phyloP scores from a whole-genome alignment of 2,329 filamentous ascomycete species.

The Fusarium sp. region DNA sequence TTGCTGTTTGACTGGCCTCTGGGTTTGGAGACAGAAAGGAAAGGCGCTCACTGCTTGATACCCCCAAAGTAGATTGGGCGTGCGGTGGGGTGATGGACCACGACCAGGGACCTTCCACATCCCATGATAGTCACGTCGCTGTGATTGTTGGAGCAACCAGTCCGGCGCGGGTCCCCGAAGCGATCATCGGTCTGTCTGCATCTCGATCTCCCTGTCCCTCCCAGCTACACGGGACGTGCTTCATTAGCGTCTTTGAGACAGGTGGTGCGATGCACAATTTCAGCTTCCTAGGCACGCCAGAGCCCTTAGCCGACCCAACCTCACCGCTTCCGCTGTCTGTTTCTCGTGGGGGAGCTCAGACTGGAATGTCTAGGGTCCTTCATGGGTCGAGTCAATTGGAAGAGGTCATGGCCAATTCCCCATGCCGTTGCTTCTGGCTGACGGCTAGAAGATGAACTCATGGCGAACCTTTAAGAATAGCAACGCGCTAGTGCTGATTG shows the following conservation, averaged over 20 bases:
- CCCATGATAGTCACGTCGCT: slow-evolving; percentile 11
- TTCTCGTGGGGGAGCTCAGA: not conserved
- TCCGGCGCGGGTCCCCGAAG: slow-evolving; percentile 18
- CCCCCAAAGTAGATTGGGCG: not conserved
- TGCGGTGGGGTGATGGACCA: slow-evolving; percentile 2
- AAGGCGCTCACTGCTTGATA: not conserved
- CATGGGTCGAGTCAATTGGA: not conserved
- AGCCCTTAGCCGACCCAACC: slow-evolving; percentile 18
- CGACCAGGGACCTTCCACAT: not conserved
- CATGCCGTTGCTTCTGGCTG: not conserved
- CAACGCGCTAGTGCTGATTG: slow-evolving; percentile 25
- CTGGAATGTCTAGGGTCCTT: slow-evolving; percentile 1
- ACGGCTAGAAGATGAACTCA: slow-evolving; percentile 18
- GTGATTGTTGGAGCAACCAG: slow-evolving; percentile 4
- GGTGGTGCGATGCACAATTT: slow-evolving; percentile 36
- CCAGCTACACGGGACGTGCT: slow-evolving; percentile 42
- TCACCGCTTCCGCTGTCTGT: slow-evolving; percentile 37
- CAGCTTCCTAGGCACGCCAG: slow-evolving; percentile 37
- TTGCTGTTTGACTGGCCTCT: not conserved
- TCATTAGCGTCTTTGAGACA: slow-evolving; percentile 28
- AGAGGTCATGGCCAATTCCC: not conserved
- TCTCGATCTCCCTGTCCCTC: slow-evolving; percentile 37
- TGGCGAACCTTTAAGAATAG: slow-evolving; percentile 33
- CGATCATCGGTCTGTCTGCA: slow-evolving; percentile 37
- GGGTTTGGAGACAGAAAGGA: not conserved